Base-by-base conservation (phyloP, 345 rosid genomes). In the Rhodamnia argentea region DNA sequence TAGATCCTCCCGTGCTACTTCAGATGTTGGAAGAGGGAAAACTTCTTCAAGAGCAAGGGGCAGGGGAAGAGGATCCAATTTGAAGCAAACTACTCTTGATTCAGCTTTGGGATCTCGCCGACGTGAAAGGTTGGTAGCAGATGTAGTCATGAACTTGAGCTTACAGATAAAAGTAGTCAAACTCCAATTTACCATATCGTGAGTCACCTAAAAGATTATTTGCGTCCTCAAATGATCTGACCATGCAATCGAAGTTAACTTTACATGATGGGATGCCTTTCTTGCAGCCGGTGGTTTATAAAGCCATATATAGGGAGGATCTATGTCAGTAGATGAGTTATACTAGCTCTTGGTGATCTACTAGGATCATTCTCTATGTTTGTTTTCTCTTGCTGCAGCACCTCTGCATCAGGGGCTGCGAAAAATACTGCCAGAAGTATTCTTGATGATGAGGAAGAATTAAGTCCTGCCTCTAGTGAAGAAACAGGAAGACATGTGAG, bases 31-130 rank as follows among this genome's bases (percentile, higher is more conserved):
- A 88, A 93, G 91, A 90, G 92, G 92, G 87, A 94, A 94, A 90
- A 87, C 93, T 88, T 87, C 99, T 44, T 87, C 96, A 76, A 94
- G 98, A 89, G 99, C 98, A 92, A 94, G 98, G 88, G 99, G 99
- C 64, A 90, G 97, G 56, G 94, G 92, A 53, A 88, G 91, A 89
- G 94, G 98, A 60, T 88, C 98, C 32, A 92, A 89, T 86, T 89
- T 97, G 92, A 95, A 94, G 91, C 98, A 97, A 91, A 93, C 95
- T 86, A 97, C 99, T 87, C 98, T 97, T 89, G 96, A 96, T 92
- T 86, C 91, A 81, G 78, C 93, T 84, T 89, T 94, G 64, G 96
- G 96, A 59, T 91, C 94, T 89, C 96, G 93, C 86, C 96, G 88
- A 85, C 89, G 97, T 91, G 96, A 92, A 88, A 97, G 99, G 99